Percentiles rank a stretch among this genome's conserved stretches.
These are phyloP conservation scores for Zoysia pacifica DNA, from an alignment of 176 grass and related monocot genomes.

Conservation along the genomic window DNA sequence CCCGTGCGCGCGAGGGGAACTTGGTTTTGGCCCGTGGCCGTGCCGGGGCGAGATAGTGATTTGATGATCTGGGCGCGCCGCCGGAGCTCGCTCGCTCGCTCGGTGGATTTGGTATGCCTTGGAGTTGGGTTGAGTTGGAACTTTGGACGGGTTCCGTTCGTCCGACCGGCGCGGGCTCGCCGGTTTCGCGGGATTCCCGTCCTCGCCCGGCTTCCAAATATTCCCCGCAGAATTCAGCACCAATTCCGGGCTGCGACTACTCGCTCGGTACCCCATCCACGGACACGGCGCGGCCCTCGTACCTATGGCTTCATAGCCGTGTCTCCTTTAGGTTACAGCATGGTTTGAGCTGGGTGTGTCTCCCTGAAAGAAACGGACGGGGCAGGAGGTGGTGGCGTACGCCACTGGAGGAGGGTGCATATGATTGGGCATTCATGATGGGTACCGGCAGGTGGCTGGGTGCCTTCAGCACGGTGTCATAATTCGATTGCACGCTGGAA, in stretches of 20 bases:
- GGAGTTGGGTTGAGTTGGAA: background rate
- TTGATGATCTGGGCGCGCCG: no score
- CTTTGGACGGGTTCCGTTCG: background rate
- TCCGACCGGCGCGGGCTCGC: background rate
- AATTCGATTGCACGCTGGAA: slow-evolving; percentile 12
- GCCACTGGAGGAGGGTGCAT: background rate
- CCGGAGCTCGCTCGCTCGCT: no score
- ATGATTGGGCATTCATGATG: slow-evolving; percentile 52
- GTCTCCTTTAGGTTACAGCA: background rate
- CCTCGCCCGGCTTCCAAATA: slow-evolving; percentile 8
- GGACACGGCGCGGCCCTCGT: background rate
- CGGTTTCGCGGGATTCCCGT: slow-evolving; percentile 38
- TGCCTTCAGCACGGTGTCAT: slow-evolving; percentile 29
- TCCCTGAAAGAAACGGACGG: background rate
- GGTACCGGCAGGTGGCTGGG: slow-evolving; percentile 33
- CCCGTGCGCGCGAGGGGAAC: no score
- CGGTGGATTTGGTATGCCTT: no score
- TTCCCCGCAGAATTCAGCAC: slow-evolving; percentile 5
- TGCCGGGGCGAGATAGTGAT: no score
- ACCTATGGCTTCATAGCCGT: background rate
- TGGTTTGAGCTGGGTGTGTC: background rate
- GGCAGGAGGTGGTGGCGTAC: background rate
- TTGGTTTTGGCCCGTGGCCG: no score
- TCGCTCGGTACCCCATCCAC: background rate
- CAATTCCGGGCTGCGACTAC: background rate